A percentile compares a stretch with the other conserved stretches of the same genome.
These are phyloP conservation scores for Choanephora cucurbitarum DNA, from an alignment of 371 early-diverging fungal species.

Conservation along the genomic window DNA sequence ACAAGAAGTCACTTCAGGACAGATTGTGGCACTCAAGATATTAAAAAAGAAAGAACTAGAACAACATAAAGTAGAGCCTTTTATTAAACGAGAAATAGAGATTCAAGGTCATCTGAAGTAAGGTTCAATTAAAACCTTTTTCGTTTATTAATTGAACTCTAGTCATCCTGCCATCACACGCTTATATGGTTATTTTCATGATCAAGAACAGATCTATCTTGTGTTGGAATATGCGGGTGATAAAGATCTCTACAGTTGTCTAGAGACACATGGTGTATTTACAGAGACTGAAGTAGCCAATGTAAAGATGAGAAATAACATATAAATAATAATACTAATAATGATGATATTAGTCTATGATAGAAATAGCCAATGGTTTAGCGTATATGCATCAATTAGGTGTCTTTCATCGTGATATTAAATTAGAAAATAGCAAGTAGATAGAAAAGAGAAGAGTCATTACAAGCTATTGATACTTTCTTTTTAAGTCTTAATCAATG, in stretches of 20 bases:
- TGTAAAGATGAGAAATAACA: slow-evolving; percentile 48
- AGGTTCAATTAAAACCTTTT: slow-evolving; percentile 3
- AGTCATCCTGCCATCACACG: slow-evolving; percentile 94
- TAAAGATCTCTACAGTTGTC: slow-evolving; percentile 90
- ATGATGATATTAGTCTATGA: slow-evolving; percentile 69
- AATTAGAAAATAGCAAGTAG: slow-evolving; percentile 74
- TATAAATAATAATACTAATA: neutral
- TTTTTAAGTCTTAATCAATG: slow-evolving; percentile 60
- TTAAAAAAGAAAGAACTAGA: slow-evolving; percentile 84
- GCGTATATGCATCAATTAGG: slow-evolving; percentile 62
- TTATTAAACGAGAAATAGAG: slow-evolving; percentile 88
- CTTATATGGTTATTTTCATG: slow-evolving; percentile 98
- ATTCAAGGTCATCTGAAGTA: slow-evolving; percentile 94
- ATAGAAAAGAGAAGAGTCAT: neutral
- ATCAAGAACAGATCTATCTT: slow-evolving; percentile 87
- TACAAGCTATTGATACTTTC: neutral
- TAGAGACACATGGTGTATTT: slow-evolving; percentile 71
- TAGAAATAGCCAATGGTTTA: slow-evolving; percentile 87
- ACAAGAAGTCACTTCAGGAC: slow-evolving; percentile 81
- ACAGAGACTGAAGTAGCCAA: slow-evolving; percentile 77
- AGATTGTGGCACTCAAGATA: slow-evolving; percentile 95
- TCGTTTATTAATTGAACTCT: neutral
- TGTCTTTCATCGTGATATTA: slow-evolving; percentile 75
- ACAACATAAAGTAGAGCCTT: slow-evolving; percentile 27
- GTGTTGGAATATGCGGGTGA: slow-evolving; percentile 96